phyloP scores from a whole-genome alignment of 2,329 filamentous ascomycete genomes.

The Aquanectria penicillioides region DNA sequence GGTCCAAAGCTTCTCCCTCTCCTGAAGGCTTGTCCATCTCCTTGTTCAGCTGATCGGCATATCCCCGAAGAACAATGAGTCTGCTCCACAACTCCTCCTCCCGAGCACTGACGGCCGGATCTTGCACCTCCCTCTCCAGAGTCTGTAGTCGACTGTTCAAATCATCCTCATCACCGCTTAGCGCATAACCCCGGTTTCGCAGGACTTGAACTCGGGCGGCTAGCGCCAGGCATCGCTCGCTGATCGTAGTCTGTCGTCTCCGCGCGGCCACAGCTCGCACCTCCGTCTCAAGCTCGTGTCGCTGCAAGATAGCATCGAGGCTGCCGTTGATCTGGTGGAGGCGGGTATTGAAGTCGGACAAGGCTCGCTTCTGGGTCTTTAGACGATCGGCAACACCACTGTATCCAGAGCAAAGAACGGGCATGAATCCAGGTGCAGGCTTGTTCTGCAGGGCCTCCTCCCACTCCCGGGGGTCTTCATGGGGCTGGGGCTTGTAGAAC shows the following conservation, averaged over 20 bases:
- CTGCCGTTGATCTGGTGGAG: constrained; percentile 84
- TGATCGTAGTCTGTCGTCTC: constrained; percentile 76
- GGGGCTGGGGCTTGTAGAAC: constrained; percentile 75
- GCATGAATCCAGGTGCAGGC: constrained; percentile 79
- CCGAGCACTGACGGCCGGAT: constrained; percentile 78
- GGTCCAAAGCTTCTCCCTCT: constrained; percentile 68
- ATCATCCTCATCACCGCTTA: constrained; percentile 83
- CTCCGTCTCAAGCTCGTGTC: constrained; percentile 80
- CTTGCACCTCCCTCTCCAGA: constrained; percentile 75
- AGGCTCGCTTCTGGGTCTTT: constrained; percentile 74
- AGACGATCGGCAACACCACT: constrained; percentile 76
- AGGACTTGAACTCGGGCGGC: constrained; percentile 84
- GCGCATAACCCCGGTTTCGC: constrained; percentile 81
- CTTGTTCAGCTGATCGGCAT: constrained; percentile 76
- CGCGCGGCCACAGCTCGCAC: constrained; percentile 78
- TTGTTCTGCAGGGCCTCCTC: constrained; percentile 85
- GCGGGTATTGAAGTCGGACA: constrained; percentile 75
- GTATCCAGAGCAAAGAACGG: constrained; percentile 80
- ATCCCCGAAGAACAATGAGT: constrained; percentile 77
- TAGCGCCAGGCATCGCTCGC: constrained; percentile 77
- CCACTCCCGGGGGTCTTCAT: constrained; percentile 82
- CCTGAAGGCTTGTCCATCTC: constrained; percentile 76
- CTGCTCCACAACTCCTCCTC: constrained; percentile 89
- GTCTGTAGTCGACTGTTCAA: constrained; percentile 76
- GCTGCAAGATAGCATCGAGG: constrained; percentile 76